Base-by-base conservation (phyloP, 179 eudicot species). In the Carnegiea gigantea region DNA sequence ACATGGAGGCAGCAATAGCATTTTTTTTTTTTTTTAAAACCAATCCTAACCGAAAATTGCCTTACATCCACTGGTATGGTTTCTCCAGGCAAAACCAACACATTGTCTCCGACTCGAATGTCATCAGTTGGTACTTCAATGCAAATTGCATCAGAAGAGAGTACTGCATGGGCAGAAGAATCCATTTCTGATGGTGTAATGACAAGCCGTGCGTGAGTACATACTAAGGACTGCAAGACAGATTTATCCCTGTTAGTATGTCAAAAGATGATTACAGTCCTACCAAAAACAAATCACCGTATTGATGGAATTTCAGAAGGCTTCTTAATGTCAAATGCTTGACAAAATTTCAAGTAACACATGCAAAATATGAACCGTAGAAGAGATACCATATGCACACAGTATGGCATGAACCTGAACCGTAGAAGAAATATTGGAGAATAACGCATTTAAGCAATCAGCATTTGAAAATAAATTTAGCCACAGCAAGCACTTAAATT, bases 21-120 rank as follows among this genome's bases (percentile, higher is more conserved):
- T 1, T 33, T 33, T 28, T 28, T 28, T 28, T 28, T 28, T 28
- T 64, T 70, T 68, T 14, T 13, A 80, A n/a, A n/a, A n/a, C 43
- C 17, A 84, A 48, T 21, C 62, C 40, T 70, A 79, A 75, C 24
- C 53, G 53, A 79, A 11, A 71, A 53, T 30, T 73, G 53, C 78
- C 98, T 86, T 90, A 95, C 98, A 89, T 95, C 98, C 46, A 95
- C 94, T 83, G 98, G 97, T 79, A 95, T 88, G 46, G 95, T 93
- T 89, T 95, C 98, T 82, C 98, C 98, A 70, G 98, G 98, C 81
- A 95, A 92, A 86, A 95, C 94, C 92, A 95, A 84, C 67, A 95
- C 87, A 13, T 92, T 86, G 78, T 95, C 98, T 75, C 98, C 98
- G 86, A 91, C 84, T 80, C 97, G 93, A 79, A 93, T 87, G 79